Base-by-base conservation (phyloP, 164 flowering plant species). In the Dillenia suffruticosa region DNA sequence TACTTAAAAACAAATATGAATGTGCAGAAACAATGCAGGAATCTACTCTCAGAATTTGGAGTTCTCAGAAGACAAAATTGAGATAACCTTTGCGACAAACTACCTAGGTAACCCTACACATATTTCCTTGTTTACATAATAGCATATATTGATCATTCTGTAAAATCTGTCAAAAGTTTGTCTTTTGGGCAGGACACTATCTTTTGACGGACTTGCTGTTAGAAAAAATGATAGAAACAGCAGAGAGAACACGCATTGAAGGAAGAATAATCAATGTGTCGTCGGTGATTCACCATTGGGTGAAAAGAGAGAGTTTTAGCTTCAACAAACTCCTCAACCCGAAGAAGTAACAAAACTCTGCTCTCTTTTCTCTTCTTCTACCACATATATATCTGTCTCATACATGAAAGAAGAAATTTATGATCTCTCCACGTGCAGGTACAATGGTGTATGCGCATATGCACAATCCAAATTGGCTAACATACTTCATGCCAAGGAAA, bases 221-320 rank as follows among this genome's bases (percentile, higher is more conserved):
- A 52, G 99, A 85, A 68, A 94, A 77, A 70, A 88, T 91, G 93
- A 72, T 86, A 67, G 88, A 90, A 60, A 89, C 97, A 70, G 89
- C 97, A 57, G 70, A 67, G 24, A 63, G 79, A 58, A 82, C 84
- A 46, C 84, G 88, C 44, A 74, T 88, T 44, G 78, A 89, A 77
- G 99, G 99, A 74, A 84, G 97, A 71, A 91, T 94, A 19, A 76
- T 94, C 59, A 94, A 94, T 56, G 87, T 94, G n/a, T 86, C 99
- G 9, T 94, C 99, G 0, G 87, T 88, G 16, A 65, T 88, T 68
- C 99, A 94, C 73, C 70, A 73, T 54, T 94, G 97, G 98, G 95
- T 84, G 13, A 88, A 75, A 62, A 79, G 65, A 64, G 90, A 85
- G 14, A 26, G 48, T 19, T 91, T 94, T 65, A 58, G 65, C 66